phyloP scores from a whole-genome alignment of 1,139 yeast species.

The Debaryomycetaceae sp. region DNA sequence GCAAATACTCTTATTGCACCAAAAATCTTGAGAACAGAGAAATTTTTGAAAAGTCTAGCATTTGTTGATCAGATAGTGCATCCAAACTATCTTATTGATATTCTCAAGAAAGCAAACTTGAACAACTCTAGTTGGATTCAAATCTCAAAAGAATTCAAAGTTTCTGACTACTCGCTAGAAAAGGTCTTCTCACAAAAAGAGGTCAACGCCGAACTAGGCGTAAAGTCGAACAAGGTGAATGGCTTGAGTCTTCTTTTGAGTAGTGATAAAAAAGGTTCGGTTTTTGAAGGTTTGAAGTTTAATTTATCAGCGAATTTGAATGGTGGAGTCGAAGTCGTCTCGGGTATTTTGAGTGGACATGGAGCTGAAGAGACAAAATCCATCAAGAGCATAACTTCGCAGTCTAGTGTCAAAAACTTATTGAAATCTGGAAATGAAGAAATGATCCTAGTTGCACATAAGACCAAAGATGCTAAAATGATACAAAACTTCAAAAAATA shows the following conservation, averaged over 20 bases:
- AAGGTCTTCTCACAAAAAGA: slow-evolving; percentile 25
- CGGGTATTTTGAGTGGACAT: slow-evolving; percentile 62
- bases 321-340: slow-evolving; percentile 65
- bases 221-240: slow-evolving; percentile 10
- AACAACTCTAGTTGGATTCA: slow-evolving; percentile 17
- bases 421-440: slow-evolving; percentile 15
- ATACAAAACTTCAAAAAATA: slow-evolving; percentile 36
- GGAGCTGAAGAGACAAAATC: slow-evolving; percentile 46
- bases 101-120: slow-evolving; percentile 23
- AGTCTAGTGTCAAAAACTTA: slow-evolving; percentile 8
- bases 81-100: slow-evolving; percentile 44
- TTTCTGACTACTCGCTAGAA: slow-evolving; percentile 35
- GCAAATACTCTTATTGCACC: slow-evolving; percentile 69
- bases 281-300: slow-evolving; percentile 47
- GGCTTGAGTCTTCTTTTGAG: slow-evolving; percentile 19
- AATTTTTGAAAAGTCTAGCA: slow-evolving; percentile 56
- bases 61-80: slow-evolving; percentile 39
- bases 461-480: slow-evolving; percentile 41
- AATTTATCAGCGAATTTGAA: slow-evolving; percentile 60
- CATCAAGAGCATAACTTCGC: slow-evolving; percentile 19
- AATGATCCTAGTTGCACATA: slow-evolving; percentile 34
- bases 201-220: slow-evolving; percentile 34
- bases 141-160: slow-evolving; percentile 18
- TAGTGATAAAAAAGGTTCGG: slow-evolving; percentile 27
- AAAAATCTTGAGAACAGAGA: slow-evolving; percentile 75